Base-by-base conservation (phyloP, 176 grass and related monocot genomes). In the Paspalum vaginatum region DNA sequence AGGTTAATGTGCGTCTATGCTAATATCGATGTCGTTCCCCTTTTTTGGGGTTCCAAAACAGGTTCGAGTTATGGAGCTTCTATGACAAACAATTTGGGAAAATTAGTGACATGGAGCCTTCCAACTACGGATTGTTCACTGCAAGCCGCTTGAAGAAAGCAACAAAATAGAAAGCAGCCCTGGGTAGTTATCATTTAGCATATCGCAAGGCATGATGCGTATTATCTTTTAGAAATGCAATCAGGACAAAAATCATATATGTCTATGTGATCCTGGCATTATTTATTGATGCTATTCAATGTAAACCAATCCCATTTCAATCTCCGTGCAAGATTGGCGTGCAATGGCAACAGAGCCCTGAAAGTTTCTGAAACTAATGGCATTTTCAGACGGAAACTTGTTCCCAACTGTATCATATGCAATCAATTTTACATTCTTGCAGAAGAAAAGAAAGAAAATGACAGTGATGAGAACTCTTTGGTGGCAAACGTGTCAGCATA, bases 1-100 rank as follows among this genome's bases (percentile, higher is more conserved):
- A 42, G 38, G 64, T n/a, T 53, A 10, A 37, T 39, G 60, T 58
- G 6, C 32, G 24, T 24, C 10, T 67, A 68, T 54, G 8, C 21
- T 64, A 62, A 86, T 17, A 25, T 10, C n/a, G 42, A 43, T 6
- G 0, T 43, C 4, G 6, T 26, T 65, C 63, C 11, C 57, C 80
- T 5, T 51, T 80, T 57, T 71, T 83, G 24, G 20, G 40, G 40
- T 43, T 79, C 76, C 32, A 11, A 14, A 68, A 66, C 64, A 97
- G 88, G 93, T 97, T 84, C 17, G 93, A 97, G 55, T 61, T 97
- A 37, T 97, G 93, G 93, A 61, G 75, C 25, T 91, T 79, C 79
- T 97, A 93, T 2, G 22, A 97, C 75, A 83, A 85, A 43, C 70
- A 75, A 66, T 93, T 97, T 61, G 93, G 93, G 26, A 93, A 83